A percentile compares a stretch with the other conserved stretches of the same genome.
Evolutionary conservation across 2,329 filamentous ascomycete genomes (phyloP).

Genomic region (Ceratocystis ficicola): DNA sequence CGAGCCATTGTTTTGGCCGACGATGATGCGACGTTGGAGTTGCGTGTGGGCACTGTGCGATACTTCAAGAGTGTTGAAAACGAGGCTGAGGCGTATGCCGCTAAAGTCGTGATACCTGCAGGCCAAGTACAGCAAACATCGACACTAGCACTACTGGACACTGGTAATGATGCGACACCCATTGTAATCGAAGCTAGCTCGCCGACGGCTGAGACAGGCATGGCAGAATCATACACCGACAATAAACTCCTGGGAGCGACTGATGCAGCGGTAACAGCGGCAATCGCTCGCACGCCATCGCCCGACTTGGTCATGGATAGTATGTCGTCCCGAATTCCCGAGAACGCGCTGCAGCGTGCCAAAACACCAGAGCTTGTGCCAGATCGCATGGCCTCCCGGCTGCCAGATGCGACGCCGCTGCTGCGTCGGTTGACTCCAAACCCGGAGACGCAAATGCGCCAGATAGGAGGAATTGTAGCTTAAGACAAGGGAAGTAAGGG

Average conservation of each 20-base stretch:
- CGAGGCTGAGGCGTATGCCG: slow-evolving; percentile 46
- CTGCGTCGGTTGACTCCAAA: slow-evolving; percentile 37
- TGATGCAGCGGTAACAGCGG: not conserved
- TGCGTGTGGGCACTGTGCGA: slow-evolving; percentile 61
- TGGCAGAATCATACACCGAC: not conserved
- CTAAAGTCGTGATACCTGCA: slow-evolving; percentile 23
- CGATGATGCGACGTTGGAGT: slow-evolving; percentile 62
- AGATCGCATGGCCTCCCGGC: slow-evolving; percentile 49
- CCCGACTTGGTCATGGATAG: slow-evolving; percentile 30
- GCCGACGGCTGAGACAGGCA: slow-evolving; percentile 25
- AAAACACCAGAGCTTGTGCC: slow-evolving; percentile 49
- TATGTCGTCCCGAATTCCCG: slow-evolving; percentile 21
- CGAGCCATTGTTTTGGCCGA: slow-evolving; percentile 75
- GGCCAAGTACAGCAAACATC: not conserved
- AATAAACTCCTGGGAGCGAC: not conserved
- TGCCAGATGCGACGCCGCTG: slow-evolving; percentile 36
- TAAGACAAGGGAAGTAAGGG: slow-evolving; percentile 16
- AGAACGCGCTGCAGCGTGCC: slow-evolving; percentile 39
- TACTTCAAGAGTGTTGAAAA: slow-evolving; percentile 61
- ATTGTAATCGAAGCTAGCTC: slow-evolving; percentile 36
- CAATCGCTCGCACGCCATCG: slow-evolving; percentile 35
- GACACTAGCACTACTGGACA: slow-evolving; percentile 15
- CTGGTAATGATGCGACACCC: slow-evolving; percentile 28
- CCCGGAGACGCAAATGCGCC: slow-evolving; percentile 34
- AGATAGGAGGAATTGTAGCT: slow-evolving; percentile 26